phyloP scores from a whole-genome alignment of 768 basidiomycete genomes.

The Naganishia randhawae region DNA sequence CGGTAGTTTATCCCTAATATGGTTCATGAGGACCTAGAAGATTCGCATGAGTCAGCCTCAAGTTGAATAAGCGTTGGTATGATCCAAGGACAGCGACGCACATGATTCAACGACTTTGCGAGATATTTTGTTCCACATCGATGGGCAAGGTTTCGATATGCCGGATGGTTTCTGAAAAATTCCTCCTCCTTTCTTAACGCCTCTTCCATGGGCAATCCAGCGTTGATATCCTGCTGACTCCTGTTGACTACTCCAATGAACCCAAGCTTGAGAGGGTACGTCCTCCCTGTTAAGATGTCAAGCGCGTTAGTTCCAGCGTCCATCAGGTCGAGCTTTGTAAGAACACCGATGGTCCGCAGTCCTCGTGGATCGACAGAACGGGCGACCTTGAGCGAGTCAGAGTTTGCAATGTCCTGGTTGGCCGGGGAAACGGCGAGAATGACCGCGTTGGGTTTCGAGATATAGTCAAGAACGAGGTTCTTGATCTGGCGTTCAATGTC shows the following conservation, averaged over 20 bases:
- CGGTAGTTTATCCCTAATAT: constrained; percentile 96
- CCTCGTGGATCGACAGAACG: constrained; percentile 94
- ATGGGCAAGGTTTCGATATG: constrained; percentile 91
- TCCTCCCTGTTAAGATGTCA: constrained; percentile 90
- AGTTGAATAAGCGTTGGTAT: neutral
- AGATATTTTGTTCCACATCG: constrained; percentile 96
- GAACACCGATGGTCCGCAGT: constrained; percentile 88
- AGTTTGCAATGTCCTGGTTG: constrained; percentile 98
- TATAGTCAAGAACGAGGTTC: constrained; percentile 88
- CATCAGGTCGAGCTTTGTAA: constrained; percentile 98
- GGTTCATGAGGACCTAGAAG: constrained; percentile 80
- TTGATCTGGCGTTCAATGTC: constrained; percentile 97
- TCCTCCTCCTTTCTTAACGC: constrained; percentile 80
- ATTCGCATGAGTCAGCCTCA: too few relatives aligned
- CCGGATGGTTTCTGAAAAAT: constrained; percentile 83
- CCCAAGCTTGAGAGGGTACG: constrained; percentile 95
- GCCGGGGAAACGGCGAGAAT: constrained; percentile 95
- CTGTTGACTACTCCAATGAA: constrained; percentile 98
- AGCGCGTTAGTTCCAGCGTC: constrained; percentile 97
- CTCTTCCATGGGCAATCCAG: constrained; percentile 76
- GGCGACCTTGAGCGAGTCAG: constrained; percentile 93
- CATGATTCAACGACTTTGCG: constrained; percentile 89
- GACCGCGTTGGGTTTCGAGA: constrained; percentile 93
- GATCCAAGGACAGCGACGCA: constrained; percentile 52
- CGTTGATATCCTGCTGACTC: constrained; percentile 94